These are phyloP conservation scores for Teunomyces lycoperdinae DNA, from an alignment of 805 yeast genomes.

Conservation along the genomic window DNA sequence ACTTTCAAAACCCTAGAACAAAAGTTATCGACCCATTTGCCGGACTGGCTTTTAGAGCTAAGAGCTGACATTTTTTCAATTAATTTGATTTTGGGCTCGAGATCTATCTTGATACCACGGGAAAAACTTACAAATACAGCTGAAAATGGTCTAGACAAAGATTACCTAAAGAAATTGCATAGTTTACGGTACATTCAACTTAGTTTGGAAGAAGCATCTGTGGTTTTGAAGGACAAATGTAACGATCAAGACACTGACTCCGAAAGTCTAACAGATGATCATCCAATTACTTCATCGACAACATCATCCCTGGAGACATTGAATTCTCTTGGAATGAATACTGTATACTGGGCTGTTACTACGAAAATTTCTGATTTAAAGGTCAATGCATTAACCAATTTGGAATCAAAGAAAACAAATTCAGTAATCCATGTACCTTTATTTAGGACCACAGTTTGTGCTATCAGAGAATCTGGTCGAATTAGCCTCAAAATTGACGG, in stretches of 20 bases:
- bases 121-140: slow-evolving; percentile 13
- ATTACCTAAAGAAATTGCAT: slow-evolving; percentile 16
- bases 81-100: slow-evolving; percentile 31
- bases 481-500: slow-evolving; percentile 14
- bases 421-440: slow-evolving; percentile 22
- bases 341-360: slow-evolving; percentile 22
- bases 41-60: slow-evolving; percentile 32
- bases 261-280: background rate
- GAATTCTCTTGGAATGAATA: slow-evolving; percentile 10
- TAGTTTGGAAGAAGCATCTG: slow-evolving; percentile 10
- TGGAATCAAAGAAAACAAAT: slow-evolving; percentile 9
- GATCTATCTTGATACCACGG: slow-evolving; percentile 35
- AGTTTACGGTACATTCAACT: slow-evolving; percentile 19
- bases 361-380: slow-evolving; percentile 15
- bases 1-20: slow-evolving; percentile 7
- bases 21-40: slow-evolving; percentile 22
- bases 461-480: slow-evolving; percentile 5
- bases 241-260: background rate
- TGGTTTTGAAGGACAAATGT: slow-evolving; percentile 7
- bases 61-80: slow-evolving; percentile 15
- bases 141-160: slow-evolving; percentile 13
- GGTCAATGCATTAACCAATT: slow-evolving; percentile 13
- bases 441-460: slow-evolving; percentile 10
- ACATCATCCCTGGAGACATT: slow-evolving; percentile 30
- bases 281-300: slow-evolving; percentile 8